Conservation (phyloP, 768 basidiomycete genomes). For the Clavulina sp. region DNA sequence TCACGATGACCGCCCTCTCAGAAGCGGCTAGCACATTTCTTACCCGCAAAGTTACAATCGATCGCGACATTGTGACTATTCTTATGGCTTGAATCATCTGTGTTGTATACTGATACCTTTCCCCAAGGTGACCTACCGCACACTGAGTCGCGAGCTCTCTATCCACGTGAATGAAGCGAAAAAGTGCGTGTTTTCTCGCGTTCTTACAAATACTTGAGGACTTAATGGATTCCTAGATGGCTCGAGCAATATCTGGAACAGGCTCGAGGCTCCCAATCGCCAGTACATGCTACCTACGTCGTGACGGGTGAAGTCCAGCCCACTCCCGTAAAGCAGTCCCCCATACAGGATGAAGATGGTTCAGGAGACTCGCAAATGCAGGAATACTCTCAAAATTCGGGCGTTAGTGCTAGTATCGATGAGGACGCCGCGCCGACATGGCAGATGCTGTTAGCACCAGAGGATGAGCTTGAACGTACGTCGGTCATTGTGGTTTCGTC, state of each 20-base stretch:
- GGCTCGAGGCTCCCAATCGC: conserved; percentile 24
- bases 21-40: neutral
- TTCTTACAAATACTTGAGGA: neutral
- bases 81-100: neutral
- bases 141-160: conserved; percentile 48
- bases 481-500: conserved; percentile 5
- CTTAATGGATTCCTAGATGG: conserved; percentile 27
- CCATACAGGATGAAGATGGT: neutral
- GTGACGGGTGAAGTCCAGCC: conserved; percentile 35
- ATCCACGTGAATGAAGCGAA: conserved; percentile 68
- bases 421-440: conserved; percentile 10
- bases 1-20: too few species aligned
- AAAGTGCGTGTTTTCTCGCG: conserved; percentile 30
- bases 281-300: conserved; percentile 50
- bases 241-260: conserved; percentile 39
- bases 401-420: neutral
- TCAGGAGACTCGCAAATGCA: neutral
- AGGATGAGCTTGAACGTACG: conserved; percentile 48
- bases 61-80: neutral
- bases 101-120: neutral
- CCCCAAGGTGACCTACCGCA: conserved; percentile 58
- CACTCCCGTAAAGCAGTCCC: neutral
- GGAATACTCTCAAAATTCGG: too few species aligned
- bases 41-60: neutral
- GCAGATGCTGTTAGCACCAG: conserved; percentile 43